A percentile compares a stretch with the other conserved stretches of the same genome.
Evolutionary conservation across 1,284 basidiomycete genomes (phyloP).

Genomic region (Trichosporon sp.): DNA sequence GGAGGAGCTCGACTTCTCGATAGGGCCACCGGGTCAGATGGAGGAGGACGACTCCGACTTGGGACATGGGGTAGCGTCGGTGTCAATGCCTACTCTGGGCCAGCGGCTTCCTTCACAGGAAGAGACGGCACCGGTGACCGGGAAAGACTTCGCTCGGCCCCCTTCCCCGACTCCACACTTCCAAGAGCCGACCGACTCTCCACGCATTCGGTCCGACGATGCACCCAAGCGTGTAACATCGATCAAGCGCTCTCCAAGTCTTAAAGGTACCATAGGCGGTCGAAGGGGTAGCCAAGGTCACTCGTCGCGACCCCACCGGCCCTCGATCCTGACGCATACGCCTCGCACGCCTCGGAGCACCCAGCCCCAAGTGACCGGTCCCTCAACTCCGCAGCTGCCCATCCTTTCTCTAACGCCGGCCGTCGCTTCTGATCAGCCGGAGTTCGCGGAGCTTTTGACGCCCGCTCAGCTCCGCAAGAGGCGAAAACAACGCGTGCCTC

Average conservation of each 20-base stretch:
- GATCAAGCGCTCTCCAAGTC: not conserved
- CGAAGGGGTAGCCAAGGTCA: not conserved
- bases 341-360: not conserved
- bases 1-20: conserved; percentile 2
- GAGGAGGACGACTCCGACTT: not conserved
- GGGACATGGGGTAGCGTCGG: not conserved
- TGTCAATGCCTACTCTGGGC: not conserved
- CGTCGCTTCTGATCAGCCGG: conserved; percentile 35
- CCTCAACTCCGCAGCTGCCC: conserved; percentile 22
- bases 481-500: conserved; percentile 26
- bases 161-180: conserved; percentile 7
- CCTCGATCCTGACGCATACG: not conserved
- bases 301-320: not conserved
- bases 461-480: conserved; percentile 41
- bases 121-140: not conserved
- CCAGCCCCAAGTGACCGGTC: not conserved
- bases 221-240: not conserved
- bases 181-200: not conserved
- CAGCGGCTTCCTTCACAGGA: not conserved
- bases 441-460: conserved; percentile 52
- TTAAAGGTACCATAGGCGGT: not conserved
- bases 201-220: not conserved
- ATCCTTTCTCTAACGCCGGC: conserved; percentile 25
- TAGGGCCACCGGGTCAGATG: not conserved
- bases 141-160: conserved; percentile 1